Conservation (phyloP, 306 rosid genomes). For the Ochetophila trinervis region DNA sequence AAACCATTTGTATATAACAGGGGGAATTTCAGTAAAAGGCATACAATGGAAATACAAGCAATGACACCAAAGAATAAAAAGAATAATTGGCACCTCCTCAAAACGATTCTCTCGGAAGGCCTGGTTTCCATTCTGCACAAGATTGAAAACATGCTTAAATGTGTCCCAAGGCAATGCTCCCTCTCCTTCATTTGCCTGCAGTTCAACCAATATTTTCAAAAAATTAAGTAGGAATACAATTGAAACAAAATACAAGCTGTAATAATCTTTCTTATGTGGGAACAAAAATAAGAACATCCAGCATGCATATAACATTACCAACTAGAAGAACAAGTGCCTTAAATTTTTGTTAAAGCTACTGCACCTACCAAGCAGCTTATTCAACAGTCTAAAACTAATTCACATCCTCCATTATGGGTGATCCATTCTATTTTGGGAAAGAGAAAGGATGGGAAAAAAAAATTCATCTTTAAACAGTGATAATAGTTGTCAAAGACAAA, state of each 20-base stretch:
- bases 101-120: slow-evolving; percentile 58
- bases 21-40: background rate
- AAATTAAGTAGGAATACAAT: too few relatives aligned
- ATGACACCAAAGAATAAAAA: background rate
- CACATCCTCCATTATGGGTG: background rate
- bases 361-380: background rate
- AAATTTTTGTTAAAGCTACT: background rate
- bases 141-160: slow-evolving; percentile 49
- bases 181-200: slow-evolving; percentile 61
- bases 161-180: slow-evolving; percentile 50
- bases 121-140: slow-evolving; percentile 68
- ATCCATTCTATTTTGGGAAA: background rate
- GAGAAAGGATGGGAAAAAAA: background rate
- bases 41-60: background rate
- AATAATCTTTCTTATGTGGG: background rate
- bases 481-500: slow-evolving; percentile 13
- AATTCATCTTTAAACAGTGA: slow-evolving; percentile 16
- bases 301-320: too few relatives aligned
- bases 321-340: too few relatives aligned
- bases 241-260: background rate
- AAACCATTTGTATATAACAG: background rate
- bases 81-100: slow-evolving; percentile 58
- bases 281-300: background rate
- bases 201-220: slow-evolving; percentile 22
- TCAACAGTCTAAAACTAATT: background rate